Evolutionary conservation across 208 protist genomes (phyloP).

Genomic region (Trichomonas tenax): DNA sequence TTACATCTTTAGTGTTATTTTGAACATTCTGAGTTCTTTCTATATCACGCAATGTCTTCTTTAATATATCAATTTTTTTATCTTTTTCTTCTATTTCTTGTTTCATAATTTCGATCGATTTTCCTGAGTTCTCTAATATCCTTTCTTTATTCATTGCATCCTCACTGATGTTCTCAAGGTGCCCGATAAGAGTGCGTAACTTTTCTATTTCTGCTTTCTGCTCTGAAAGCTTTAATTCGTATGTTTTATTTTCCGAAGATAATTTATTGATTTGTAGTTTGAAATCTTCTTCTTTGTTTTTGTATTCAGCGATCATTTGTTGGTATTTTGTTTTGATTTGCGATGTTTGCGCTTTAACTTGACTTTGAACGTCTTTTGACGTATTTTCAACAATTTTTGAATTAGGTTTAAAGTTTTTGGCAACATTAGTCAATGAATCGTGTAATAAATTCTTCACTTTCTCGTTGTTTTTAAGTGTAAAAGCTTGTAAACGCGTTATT

Average conservation of each 20-base stretch:
- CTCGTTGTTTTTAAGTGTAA: background rate
- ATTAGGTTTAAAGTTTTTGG: background rate
- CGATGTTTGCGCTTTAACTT: background rate
- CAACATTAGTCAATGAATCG: background rate
- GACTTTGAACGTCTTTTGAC: background rate
- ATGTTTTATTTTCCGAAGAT: background rate
- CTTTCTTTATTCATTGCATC: background rate
- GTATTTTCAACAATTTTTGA: too few relatives aligned
- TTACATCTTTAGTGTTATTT: background rate
- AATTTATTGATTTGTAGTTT: background rate
- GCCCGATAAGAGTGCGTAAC: background rate
- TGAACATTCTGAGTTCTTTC: background rate
- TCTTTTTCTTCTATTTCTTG: background rate
- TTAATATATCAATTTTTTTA: background rate
- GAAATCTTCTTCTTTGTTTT: background rate
- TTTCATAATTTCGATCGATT: background rate
- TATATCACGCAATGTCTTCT: background rate
- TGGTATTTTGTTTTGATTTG: background rate
- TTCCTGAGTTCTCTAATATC: background rate
- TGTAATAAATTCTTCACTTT: background rate
- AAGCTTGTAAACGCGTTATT: background rate
- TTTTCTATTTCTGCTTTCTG: background rate
- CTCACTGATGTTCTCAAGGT: background rate
- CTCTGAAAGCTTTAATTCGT: background rate
- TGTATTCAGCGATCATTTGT: background rate